These are phyloP conservation scores for Myochromella boudieri DNA, from an alignment of 768 basidiomycete species.

Conservation along the genomic window DNA sequence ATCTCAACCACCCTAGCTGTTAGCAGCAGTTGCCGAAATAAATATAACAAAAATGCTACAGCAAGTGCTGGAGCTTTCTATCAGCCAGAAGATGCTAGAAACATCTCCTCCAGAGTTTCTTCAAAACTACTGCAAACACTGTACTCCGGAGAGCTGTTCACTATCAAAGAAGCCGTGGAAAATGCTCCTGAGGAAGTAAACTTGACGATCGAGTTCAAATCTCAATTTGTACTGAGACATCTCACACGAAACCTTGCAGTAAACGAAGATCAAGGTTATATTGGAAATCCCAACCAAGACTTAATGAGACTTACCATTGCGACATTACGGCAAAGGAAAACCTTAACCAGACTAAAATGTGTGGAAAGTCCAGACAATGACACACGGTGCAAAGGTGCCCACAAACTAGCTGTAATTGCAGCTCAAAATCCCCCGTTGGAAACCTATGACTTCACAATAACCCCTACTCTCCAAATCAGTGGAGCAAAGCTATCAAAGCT, in stretches of 20 bases:
- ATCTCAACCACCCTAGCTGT: background rate
- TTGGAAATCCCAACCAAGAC: too few species aligned
- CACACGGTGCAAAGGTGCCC: too few species aligned
- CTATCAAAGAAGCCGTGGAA: constrained; percentile 13
- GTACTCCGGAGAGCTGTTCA: constrained; percentile 17
- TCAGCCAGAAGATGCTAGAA: constrained; percentile 2
- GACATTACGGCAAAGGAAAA: too few species aligned
- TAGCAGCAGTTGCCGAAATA: constrained; percentile 10
- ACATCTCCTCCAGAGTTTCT: constrained; percentile 13
- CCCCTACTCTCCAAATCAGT: background rate
- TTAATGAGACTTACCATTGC: too few species aligned
- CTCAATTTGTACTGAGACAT: constrained; percentile 14
- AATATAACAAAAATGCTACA: background rate
- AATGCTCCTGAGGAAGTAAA: background rate
- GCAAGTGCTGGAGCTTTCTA: constrained; percentile 21
- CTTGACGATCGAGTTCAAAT: constrained; percentile 15
- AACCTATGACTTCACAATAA: too few species aligned
- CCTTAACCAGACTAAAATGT: too few species aligned
- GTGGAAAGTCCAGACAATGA: too few species aligned
- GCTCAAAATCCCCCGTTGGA: too few species aligned
- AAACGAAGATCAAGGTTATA: constrained; percentile 16
- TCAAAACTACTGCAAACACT: constrained; percentile 11
- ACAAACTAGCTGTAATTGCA: too few species aligned
- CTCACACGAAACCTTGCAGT: constrained; percentile 3
- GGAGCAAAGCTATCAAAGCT: background rate